These are phyloP conservation scores for Phytophthora crassamura DNA, from an alignment of 352 stramenopile genomes.

Conservation along the genomic window DNA sequence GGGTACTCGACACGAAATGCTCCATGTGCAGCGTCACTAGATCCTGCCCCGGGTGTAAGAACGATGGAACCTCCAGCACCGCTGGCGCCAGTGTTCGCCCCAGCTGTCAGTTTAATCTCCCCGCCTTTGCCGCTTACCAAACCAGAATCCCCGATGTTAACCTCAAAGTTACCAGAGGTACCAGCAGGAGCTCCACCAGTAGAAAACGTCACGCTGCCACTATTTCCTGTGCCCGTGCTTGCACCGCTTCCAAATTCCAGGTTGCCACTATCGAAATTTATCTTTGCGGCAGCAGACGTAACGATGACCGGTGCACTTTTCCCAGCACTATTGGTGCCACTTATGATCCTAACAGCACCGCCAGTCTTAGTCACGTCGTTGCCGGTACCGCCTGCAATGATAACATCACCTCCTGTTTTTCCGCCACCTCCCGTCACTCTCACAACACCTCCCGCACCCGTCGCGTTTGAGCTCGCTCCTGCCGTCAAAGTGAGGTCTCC, in stretches of 20 bases:
- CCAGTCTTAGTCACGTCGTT: constrained; percentile 8
- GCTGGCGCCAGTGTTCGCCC: constrained; percentile 26
- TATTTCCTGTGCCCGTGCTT: constrained; percentile 39
- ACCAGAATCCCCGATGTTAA: constrained; percentile 45
- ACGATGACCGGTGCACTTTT: constrained; percentile 41
- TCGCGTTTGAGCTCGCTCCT: no score
- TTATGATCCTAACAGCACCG: constrained; percentile 31
- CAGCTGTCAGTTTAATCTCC: constrained; percentile 44
- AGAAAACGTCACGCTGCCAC: constrained; percentile 43
- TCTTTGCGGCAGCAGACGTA: constrained; percentile 27
- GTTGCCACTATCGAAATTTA: constrained; percentile 35
- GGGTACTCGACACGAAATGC: constrained; percentile 54
- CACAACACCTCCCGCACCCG: no score
- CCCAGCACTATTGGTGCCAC: constrained; percentile 33
- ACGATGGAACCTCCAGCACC: constrained; percentile 51
- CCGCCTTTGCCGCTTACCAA: constrained; percentile 29
- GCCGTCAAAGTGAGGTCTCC: no score
- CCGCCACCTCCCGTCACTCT: no score
- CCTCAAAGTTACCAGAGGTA: constrained; percentile 45
- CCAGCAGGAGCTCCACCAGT: constrained; percentile 39
- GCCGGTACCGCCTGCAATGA: constrained; percentile 39
- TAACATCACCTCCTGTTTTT: constrained; percentile 42
- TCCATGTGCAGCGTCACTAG: constrained; percentile 30
- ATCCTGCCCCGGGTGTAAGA: constrained; percentile 45
- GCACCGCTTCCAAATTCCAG: constrained; percentile 42